These are phyloP conservation scores for Solanum tarapatanum DNA, from an alignment of 257 asterid species.

Conservation along the genomic window DNA sequence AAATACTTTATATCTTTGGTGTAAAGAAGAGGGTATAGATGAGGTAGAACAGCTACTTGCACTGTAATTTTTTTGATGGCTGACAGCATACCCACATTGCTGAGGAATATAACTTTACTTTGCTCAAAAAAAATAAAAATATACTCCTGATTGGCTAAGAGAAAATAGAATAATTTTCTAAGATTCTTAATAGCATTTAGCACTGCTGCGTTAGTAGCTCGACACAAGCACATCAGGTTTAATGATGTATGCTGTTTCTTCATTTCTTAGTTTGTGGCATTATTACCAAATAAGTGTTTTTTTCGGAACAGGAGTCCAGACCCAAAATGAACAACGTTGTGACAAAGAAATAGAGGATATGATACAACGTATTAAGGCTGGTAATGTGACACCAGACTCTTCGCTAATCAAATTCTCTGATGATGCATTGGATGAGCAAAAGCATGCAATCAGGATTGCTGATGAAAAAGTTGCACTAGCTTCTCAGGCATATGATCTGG, in stretches of 20 bases:
- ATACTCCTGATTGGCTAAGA: neutral
- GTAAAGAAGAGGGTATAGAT: too few species aligned
- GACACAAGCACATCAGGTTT: neutral
- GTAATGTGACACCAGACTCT: constrained; percentile 60
- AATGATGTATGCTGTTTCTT: neutral
- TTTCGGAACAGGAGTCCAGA: constrained; percentile 54
- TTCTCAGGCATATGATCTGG: constrained; percentile 89
- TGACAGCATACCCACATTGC: too few species aligned
- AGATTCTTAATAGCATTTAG: neutral
- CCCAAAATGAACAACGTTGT: constrained; percentile 82
- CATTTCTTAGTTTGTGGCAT: neutral
- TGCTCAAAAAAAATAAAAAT: too few species aligned
- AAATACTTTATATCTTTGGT: too few species aligned
- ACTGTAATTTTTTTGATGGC: too few species aligned
- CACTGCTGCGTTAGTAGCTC: neutral
- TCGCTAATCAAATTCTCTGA: constrained; percentile 75
- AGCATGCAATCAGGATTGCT: constrained; percentile 91
- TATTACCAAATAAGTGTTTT: constrained; percentile 1
- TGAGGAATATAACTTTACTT: too few species aligned
- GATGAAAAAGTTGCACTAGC: constrained; percentile 96
- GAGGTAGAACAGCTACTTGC: too few species aligned
- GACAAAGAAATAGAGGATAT: constrained; percentile 83
- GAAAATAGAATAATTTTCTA: neutral
- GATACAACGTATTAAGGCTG: constrained; percentile 67
- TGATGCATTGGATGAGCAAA: constrained; percentile 91